Evolutionary conservation across 108 stramenopile species (phyloP).

Genomic region (Skeletonema marinoi): DNA sequence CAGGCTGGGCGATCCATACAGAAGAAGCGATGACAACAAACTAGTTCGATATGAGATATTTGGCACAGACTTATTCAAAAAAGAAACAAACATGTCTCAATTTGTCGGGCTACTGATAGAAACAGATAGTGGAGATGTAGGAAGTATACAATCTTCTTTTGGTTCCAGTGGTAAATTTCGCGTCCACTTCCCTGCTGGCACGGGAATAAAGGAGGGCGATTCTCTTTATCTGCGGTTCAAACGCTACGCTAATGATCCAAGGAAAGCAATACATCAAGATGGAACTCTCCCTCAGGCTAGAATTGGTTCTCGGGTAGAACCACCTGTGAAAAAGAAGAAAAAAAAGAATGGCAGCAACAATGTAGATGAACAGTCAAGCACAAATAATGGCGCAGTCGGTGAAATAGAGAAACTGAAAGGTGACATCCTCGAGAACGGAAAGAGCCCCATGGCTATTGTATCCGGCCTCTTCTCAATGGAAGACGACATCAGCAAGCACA

Average conservation of each 20-base stretch:
- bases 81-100: conserved; percentile 86
- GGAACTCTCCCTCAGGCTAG: conserved; percentile 60
- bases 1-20: conserved; percentile 81
- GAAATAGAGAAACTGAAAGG: conserved; percentile 82
- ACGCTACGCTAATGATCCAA: conserved; percentile 80
- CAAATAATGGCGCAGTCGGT: conserved; percentile 36
- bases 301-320: conserved; percentile 65
- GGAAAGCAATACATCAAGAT: conserved; percentile 86
- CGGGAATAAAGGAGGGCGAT: conserved; percentile 71
- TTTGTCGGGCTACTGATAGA: conserved; percentile 86
- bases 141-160: conserved; percentile 82
- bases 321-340: conserved; percentile 53
- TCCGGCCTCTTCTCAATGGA: conserved; percentile 89
- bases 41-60: conserved; percentile 86
- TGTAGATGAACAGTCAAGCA: neutral
- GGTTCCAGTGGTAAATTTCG: conserved; percentile 94
- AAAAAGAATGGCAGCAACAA: conserved; percentile 36
- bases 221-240: conserved; percentile 75
- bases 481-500: conserved; percentile 75
- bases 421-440: conserved; percentile 67
- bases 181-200: conserved; percentile 83
- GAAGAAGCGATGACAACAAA: conserved; percentile 67
- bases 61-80: conserved; percentile 87
- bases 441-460: conserved; percentile 75
- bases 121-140: conserved; percentile 80